Conservation (phyloP, 2,329 filamentous ascomycete species). For the Talaromyces amestolkiae region DNA sequence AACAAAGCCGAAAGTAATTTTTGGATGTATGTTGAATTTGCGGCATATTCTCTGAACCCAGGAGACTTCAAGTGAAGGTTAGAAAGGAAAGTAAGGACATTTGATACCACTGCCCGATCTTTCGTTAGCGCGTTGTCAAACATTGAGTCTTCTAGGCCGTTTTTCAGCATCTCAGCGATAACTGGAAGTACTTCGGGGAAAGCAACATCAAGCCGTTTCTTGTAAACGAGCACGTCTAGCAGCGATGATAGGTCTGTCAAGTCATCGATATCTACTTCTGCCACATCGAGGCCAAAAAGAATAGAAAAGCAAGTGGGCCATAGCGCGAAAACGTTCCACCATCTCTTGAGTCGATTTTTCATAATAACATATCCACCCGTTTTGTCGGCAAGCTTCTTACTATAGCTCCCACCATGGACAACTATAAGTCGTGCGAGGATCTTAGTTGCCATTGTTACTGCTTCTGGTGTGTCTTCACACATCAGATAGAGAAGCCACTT, state of each 20-base stretch:
- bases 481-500: conserved; percentile 90
- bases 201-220: conserved; percentile 61
- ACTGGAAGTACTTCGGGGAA: conserved; percentile 77
- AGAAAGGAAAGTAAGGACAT: conserved; percentile 73
- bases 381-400: conserved; percentile 80
- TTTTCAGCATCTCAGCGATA: conserved; percentile 82
- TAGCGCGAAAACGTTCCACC: conserved; percentile 81
- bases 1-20: conserved; percentile 77
- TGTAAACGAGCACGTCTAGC: conserved; percentile 64
- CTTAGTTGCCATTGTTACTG: conserved; percentile 75
- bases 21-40: conserved; percentile 76
- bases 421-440: conserved; percentile 81
- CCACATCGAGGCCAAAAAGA: conserved; percentile 79
- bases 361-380: conserved; percentile 86
- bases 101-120: conserved; percentile 67
- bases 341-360: conserved; percentile 74
- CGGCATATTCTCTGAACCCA: conserved; percentile 78
- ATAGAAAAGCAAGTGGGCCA: conserved; percentile 90
- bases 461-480: conserved; percentile 78
- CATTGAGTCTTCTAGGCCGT: conserved; percentile 67
- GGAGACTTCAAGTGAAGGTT: conserved; percentile 74
- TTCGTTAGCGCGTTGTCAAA: conserved; percentile 59
- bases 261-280: conserved; percentile 68
- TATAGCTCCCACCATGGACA: conserved; percentile 77
- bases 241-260: conserved; percentile 73